Conservation (phyloP, 179 eudicot species). For the Camellia oleifera region DNA sequence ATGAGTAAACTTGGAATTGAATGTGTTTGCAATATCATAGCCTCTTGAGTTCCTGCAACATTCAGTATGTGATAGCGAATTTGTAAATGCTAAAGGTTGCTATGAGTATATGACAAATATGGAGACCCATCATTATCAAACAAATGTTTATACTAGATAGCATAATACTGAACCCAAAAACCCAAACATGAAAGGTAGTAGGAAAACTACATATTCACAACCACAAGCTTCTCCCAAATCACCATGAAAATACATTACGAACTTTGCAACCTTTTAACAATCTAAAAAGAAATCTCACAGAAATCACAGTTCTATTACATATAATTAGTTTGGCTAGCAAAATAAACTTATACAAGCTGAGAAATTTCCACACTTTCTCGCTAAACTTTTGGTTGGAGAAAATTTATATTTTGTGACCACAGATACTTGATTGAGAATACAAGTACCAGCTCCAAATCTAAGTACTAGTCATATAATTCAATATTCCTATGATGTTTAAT, state of each 20-base stretch:
- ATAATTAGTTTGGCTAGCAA: neutral
- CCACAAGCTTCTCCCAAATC: neutral
- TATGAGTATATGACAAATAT: neutral
- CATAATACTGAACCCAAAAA: neutral
- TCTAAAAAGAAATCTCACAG: neutral
- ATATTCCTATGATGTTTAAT: neutral
- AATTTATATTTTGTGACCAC: neutral
- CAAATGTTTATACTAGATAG: neutral
- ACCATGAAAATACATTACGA: neutral
- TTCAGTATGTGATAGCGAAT: neutral
- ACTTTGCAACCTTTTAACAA: neutral
- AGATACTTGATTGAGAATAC: neutral
- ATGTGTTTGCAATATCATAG: constrained; percentile 75
- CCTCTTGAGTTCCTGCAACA: constrained; percentile 90
- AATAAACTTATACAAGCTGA: neutral
- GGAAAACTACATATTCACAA: neutral
- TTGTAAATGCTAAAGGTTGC: neutral
- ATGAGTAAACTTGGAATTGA: constrained; percentile 80
- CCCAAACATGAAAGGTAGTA: neutral
- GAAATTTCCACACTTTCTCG: neutral
- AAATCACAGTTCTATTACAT: neutral
- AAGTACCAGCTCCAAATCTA: constrained; percentile 1
- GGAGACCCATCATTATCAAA: neutral
- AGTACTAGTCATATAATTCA: neutral
- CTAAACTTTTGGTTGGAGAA: neutral